Evolutionary conservation across 164 flowering plant species (phyloP).

Genomic region (Echeveria elegans): DNA sequence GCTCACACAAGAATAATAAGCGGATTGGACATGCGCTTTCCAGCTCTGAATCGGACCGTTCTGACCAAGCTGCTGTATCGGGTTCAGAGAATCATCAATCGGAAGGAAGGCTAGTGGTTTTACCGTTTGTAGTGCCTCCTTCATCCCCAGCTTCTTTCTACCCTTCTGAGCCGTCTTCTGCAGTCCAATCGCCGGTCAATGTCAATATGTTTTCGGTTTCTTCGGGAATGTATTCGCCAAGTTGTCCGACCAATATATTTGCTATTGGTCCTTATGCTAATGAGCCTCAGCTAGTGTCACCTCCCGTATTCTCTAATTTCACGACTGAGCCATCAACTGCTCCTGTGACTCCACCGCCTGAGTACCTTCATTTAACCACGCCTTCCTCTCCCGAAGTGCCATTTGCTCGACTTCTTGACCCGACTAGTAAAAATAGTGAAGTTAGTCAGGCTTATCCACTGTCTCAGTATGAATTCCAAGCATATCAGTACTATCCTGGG

Average conservation of each 20-base stretch:
- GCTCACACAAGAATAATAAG: slow-evolving; percentile 45
- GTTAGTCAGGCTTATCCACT: slow-evolving; percentile 31
- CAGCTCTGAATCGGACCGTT: slow-evolving; percentile 45
- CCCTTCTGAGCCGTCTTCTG: slow-evolving; percentile 81
- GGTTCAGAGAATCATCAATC: no score
- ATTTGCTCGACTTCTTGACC: slow-evolving; percentile 74
- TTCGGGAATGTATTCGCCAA: slow-evolving; percentile 62
- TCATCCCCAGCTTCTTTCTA: slow-evolving; percentile 95
- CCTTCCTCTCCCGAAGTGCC: slow-evolving; percentile 99
- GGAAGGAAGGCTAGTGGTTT: slow-evolving; percentile 33
- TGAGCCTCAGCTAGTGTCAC: slow-evolving; percentile 90
- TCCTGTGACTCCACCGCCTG: slow-evolving; percentile 94
- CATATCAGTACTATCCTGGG: slow-evolving; percentile 87
- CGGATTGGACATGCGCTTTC: slow-evolving; percentile 57
- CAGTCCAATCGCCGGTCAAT: slow-evolving; percentile 68
- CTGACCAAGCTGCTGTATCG: slow-evolving; percentile 27
- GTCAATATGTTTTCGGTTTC: slow-evolving; percentile 54
- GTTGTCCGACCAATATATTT: slow-evolving; percentile 70
- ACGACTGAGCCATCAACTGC: slow-evolving; percentile 97
- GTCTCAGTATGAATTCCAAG: slow-evolving; percentile 67
- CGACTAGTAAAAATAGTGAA: slow-evolving; percentile 28
- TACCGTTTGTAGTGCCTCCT: slow-evolving; percentile 91
- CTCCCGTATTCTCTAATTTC: slow-evolving; percentile 88
- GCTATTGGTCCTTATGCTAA: slow-evolving; percentile 97
- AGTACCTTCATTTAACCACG: slow-evolving; percentile 81